These are phyloP conservation scores for Crucihimalaya himalaica DNA, from an alignment of 345 rosid genomes.

Conservation along the genomic window DNA sequence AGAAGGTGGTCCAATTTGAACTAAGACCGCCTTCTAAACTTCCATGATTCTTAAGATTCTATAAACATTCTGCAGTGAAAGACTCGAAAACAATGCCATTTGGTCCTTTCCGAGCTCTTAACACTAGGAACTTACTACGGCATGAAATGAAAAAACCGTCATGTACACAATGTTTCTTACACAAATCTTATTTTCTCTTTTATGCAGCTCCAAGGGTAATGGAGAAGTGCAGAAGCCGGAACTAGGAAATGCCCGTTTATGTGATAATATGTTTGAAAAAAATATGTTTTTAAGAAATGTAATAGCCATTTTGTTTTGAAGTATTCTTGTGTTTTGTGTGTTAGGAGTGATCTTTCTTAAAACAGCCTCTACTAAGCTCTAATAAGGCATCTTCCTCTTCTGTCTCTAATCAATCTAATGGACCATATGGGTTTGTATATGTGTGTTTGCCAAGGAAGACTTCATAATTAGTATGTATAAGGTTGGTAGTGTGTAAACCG, in stretches of 20 bases:
- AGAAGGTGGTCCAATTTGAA: background rate
- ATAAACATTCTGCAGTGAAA: background rate
- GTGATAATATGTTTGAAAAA: conserved; percentile 11
- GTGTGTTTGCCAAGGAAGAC: conserved; percentile 22
- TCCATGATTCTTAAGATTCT: background rate
- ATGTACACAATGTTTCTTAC: background rate
- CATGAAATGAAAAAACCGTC: conserved; percentile 5
- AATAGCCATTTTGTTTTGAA: conserved; percentile 35
- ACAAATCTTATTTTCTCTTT: background rate
- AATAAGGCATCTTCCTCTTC: conserved; percentile 40
- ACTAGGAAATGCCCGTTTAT: conserved; percentile 32
- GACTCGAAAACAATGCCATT: conserved; percentile 6
- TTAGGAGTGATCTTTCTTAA: conserved; percentile 28
- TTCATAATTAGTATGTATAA: conserved; percentile 27
- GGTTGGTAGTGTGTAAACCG: conserved; percentile 17
- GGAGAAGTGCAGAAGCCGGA: conserved; percentile 61
- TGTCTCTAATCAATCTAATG: conserved; percentile 22
- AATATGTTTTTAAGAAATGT: conserved; percentile 28
- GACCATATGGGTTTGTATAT: conserved; percentile 23
- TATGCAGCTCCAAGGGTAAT: conserved; percentile 69
- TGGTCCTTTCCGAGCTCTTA: conserved; percentile 22
- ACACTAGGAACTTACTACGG: conserved; percentile 2
- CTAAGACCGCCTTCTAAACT: background rate
- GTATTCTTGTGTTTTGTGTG: conserved; percentile 29
- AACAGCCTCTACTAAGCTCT: conserved; percentile 32